A percentile compares a stretch with the other conserved stretches of the same genome.
Conservation (phyloP, 108 stramenopile species). For the Schizochytrium sp. region DNA sequence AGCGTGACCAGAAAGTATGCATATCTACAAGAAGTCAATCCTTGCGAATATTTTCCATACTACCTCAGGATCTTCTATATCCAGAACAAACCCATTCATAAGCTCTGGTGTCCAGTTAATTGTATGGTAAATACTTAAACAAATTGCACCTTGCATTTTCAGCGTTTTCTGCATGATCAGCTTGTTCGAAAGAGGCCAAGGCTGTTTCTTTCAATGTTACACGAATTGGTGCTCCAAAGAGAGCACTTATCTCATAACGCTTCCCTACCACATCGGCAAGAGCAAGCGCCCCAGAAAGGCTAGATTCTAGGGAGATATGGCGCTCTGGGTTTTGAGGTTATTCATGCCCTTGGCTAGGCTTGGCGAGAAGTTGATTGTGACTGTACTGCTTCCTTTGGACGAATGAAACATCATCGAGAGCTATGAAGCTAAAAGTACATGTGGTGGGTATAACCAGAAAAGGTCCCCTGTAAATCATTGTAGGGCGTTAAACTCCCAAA, state of each 20-base stretch:
- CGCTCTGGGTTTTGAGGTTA: constrained; percentile 6
- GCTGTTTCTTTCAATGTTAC: neutral
- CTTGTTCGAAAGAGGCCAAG: neutral
- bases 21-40: constrained; percentile 28
- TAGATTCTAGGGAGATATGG: neutral
- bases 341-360: constrained; percentile 35
- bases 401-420: neutral
- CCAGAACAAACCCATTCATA: neutral
- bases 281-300: neutral
- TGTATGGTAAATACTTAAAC: constrained; percentile 4
- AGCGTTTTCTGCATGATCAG: neutral
- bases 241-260: constrained; percentile 1
- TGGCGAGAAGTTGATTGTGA: neutral
- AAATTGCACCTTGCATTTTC: neutral
- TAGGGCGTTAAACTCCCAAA: too few species aligned
- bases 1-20: neutral
- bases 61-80: constrained; percentile 12
- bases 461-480: too few species aligned
- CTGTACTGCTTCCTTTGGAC: neutral
- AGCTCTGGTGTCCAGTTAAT: constrained; percentile 18
- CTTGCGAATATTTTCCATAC: constrained; percentile 1
- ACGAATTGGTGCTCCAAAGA: constrained; percentile 12
- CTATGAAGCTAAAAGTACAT: too few species aligned
- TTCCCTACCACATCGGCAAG: neutral
- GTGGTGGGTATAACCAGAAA: too few species aligned